Evolutionary conservation across 225 moss, liverwort and hornwort species (phyloP).

Genomic region (Polytrichum formosum): DNA sequence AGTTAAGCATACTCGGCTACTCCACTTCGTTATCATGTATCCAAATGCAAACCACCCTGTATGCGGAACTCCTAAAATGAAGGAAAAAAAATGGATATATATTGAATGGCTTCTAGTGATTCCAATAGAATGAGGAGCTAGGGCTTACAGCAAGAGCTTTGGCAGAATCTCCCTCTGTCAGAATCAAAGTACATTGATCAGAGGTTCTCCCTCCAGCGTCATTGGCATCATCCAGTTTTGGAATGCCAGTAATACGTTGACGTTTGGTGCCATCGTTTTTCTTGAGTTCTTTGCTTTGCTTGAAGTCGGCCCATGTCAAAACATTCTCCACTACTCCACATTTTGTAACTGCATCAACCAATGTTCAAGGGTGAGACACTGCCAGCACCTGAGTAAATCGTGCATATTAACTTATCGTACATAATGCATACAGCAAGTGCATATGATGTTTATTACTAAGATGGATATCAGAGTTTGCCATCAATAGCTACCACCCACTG

Average conservation of each 20-base stretch:
- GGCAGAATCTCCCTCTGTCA: constrained; percentile 97
- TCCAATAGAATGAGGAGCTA: neutral
- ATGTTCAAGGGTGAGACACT: neutral
- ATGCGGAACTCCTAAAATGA: too few species aligned
- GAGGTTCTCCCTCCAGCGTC: constrained; percentile 88
- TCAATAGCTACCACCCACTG: too few species aligned
- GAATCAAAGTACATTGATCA: constrained; percentile 85
- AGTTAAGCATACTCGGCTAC: too few species aligned
- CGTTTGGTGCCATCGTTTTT: constrained; percentile 94
- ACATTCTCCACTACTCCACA: constrained; percentile 88
- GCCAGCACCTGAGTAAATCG: too few species aligned
- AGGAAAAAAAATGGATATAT: too few species aligned
- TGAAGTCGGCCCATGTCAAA: constrained; percentile 81
- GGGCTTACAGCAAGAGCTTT: constrained; percentile 90
- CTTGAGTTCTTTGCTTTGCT: constrained; percentile 94
- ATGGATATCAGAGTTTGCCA: too few species aligned
- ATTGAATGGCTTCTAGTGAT: too few species aligned
- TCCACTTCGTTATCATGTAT: too few species aligned
- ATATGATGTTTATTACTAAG: too few species aligned
- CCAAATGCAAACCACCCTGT: too few species aligned
- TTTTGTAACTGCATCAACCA: constrained; percentile 70
- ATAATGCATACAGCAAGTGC: too few species aligned
- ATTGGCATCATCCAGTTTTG: constrained; percentile 96
- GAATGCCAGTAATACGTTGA: constrained; percentile 83
- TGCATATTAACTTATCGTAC: too few species aligned